Evolutionary conservation across 345 rosid genomes (phyloP), one percentile per base, ranked within the genome.

Genomic region (Hypericum perforatum): DNA sequence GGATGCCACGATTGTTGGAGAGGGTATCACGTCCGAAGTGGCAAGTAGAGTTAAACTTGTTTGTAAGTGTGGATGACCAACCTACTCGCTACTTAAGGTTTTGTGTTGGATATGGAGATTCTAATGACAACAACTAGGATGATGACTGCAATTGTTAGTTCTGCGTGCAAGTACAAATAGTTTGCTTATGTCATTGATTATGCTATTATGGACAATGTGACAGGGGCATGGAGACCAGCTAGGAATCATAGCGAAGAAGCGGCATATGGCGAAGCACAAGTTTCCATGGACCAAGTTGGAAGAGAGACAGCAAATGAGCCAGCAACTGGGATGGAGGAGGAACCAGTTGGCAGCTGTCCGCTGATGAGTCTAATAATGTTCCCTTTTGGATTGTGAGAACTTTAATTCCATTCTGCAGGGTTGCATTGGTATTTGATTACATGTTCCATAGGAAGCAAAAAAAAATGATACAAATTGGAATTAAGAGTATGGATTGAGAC

Each of bases 181-280:
- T n/a, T n/a, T n/a, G n/a, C n/a, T n/a, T 1, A 22, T 22, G 32
- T 1, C 32, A 22, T 22, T 22, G n/a, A 22, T 22, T 1, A 22
- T 22, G 32, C 32, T 22, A 22, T 22, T 22, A 22, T 22, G 32
- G 32, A 22, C 32, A 22, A 22, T 22, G 32, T 40, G 38, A 38
- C 77, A 82, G 89, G 68, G 45, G 50, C 14, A 64, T 0, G 74
- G 75, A 44, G 89, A 77, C 55, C 64, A 63, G 62, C 43, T 82
- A 39, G 85, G 85, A 74, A 65, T 82, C 0, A 67, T 70, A 4
- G 74, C 85, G 6, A 77, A 45, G 64, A 82, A 61, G 76, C 52
- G 75, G 65, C 77, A 61, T 63, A 61, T 74, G 67, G 89, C 89
- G 3, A 79, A 79, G 69, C 83, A 77, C 67, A 82, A 71, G 67